A percentile compares a stretch with the other conserved stretches of the same genome.
phyloP scores from a whole-genome alignment of 2,329 filamentous ascomycete species.

The Cytospora schulzeri region DNA sequence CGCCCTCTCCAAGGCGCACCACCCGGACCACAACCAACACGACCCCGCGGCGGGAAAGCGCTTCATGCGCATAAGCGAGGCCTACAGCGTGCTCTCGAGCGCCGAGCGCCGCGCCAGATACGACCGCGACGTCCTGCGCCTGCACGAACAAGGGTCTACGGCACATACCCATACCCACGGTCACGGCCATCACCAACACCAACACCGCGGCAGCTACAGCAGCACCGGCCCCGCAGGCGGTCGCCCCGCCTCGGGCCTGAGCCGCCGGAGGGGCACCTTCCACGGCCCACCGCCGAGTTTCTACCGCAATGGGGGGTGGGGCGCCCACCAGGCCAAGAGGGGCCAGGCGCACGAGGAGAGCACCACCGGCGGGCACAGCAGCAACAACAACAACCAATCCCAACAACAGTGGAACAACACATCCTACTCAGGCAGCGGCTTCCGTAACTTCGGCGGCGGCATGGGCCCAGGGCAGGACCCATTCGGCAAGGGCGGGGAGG shows the following conservation, averaged over 20 bases:
- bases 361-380: conserved; percentile 33
- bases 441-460: conserved; percentile 45
- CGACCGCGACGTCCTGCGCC: conserved; percentile 68
- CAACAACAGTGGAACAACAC: not conserved
- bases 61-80: conserved; percentile 83
- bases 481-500: conserved; percentile 40
- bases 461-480: conserved; percentile 62
- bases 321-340: conserved; percentile 62
- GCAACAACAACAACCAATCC: not conserved
- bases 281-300: conserved; percentile 87
- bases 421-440: conserved; percentile 26
- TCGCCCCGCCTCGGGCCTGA: conserved; percentile 79
- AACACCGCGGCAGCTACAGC: conserved; percentile 47
- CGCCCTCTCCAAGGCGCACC: conserved; percentile 84
- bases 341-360: conserved; percentile 53
- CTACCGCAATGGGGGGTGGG: conserved; percentile 81
- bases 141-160: conserved; percentile 38
- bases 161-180: conserved; percentile 34
- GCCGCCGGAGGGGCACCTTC: conserved; percentile 73
- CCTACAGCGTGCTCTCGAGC: conserved; percentile 76
- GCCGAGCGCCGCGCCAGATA: conserved; percentile 76
- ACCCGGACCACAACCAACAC: conserved; percentile 84
- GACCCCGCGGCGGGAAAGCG: conserved; percentile 72
- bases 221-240: conserved; percentile 67
- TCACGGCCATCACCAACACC: conserved; percentile 32